These are phyloP conservation scores for Limtongozyma cylindracea DNA, from an alignment of 805 yeast species.

Conservation along the genomic window DNA sequence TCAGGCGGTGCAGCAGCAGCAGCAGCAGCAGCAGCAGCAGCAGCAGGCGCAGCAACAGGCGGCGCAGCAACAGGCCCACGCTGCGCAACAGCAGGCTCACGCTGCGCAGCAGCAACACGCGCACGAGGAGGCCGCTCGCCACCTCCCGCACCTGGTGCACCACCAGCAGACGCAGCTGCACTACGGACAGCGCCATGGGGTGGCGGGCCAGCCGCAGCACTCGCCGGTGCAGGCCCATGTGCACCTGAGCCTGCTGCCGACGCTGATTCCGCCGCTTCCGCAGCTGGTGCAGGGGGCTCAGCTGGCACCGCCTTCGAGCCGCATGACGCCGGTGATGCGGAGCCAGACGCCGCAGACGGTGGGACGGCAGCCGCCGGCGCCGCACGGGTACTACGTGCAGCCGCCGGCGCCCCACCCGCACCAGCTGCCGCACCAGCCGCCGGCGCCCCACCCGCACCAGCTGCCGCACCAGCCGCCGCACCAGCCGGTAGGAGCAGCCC, in stretches of 20 bases:
- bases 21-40: conserved; percentile 1
- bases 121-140: too few relatives aligned
- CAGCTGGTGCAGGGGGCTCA: conserved; percentile 1
- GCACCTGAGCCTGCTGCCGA: background rate
- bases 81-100: background rate
- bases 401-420: too few relatives aligned
- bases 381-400: conserved; percentile 7
- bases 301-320: conserved; percentile 1
- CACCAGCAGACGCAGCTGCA: background rate
- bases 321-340: conserved; percentile 2
- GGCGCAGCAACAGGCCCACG: conserved; percentile 1
- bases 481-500: too few relatives aligned
- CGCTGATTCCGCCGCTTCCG: conserved; percentile 1
- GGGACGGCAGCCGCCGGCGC: conserved; percentile 6
- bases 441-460: conserved; percentile 1
- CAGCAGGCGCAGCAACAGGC: conserved; percentile 1
- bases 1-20: background rate
- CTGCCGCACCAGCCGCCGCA: conserved; percentile 5
- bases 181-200: background rate
- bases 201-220: background rate
- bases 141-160: background rate
- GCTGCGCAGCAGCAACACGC: background rate
- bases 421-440: conserved; percentile 2
- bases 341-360: conserved; percentile 1
- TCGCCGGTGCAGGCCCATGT: background rate